Base-by-base conservation (phyloP, 305 asterid species). In the Rubia occidens region DNA sequence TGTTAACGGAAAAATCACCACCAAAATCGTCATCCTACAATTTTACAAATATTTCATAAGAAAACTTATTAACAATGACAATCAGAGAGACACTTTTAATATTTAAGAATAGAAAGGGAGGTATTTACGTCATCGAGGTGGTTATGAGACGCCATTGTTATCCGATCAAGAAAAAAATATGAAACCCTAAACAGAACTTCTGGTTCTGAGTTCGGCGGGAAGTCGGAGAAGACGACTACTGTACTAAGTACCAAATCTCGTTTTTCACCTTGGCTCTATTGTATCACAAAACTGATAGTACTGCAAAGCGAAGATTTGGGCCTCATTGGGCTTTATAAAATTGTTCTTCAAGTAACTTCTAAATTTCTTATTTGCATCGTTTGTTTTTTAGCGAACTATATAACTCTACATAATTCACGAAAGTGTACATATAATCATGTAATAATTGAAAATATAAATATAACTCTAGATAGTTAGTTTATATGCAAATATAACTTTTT, bases 1-100 rank as follows among this genome's bases (percentile, higher is more conserved):
- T 72, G 67, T 71, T 82, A 21, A 76, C 89, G 8, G 89, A 32
- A 74, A 91, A 85, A 79, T 86, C 91, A 64, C 90, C 95, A 15
- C 90, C 96, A 73, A 91, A 89, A 79, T 81, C 82, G 43, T 78
- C 81, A 72, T 89, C 95, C 92, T 87, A 79, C 21, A 18, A 18
- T 40, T 40, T 32, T 20, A 1, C 15, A 4, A 49, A 51, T 35
- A 71, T 68, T 4, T 32, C 66, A 64, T 60, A 43, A 49, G 47
- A 55, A 4, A 61, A 63, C 40, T 6, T 17, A 54, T 35, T 0
- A 70, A 21, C 11, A 2, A 71, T 42, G 35, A 65, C 76, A 72
- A 14, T 75, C 24, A 1, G 35, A 45, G 51, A 45, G 8, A 14
- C 15, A 47, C 54, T 32, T 1, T 32, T 32, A 32, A 0, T 32